phyloP scores from a whole-genome alignment of 495 filamentous ascomycete genomes.

The Chaetomidium leptoderma region DNA sequence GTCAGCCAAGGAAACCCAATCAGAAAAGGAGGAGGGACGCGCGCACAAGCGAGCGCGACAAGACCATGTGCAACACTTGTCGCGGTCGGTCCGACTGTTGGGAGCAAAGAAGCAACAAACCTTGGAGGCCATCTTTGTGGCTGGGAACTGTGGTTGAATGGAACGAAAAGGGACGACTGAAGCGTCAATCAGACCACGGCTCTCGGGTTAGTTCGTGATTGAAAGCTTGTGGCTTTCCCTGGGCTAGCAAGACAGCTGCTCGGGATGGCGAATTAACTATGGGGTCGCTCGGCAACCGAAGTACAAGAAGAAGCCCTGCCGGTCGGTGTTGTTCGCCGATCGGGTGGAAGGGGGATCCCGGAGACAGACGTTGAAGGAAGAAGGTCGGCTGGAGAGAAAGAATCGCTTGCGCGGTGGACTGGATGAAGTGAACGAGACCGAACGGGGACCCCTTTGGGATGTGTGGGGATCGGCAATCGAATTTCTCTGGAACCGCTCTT shows the following conservation, averaged over 20 bases:
- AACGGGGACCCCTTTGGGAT: conserved; percentile 7
- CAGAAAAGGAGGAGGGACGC: neutral
- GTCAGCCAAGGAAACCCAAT: conserved; percentile 15
- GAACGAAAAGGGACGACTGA: neutral
- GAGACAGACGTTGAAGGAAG: neutral
- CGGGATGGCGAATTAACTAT: conserved; percentile 10
- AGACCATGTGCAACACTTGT: neutral
- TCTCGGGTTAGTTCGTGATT: neutral
- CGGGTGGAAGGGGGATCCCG: conserved; percentile 13
- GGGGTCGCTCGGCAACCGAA: conserved; percentile 13
- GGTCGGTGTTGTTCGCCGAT: conserved; percentile 9
- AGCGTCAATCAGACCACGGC: neutral
- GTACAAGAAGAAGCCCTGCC: neutral
- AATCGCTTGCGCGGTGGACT: neutral
- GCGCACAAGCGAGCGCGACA: conserved; percentile 1
- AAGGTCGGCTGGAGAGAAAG: conserved; percentile 5
- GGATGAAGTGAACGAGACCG: neutral
- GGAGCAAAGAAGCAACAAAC: conserved; percentile 6
- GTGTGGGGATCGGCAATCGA: conserved; percentile 20
- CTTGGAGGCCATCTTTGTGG: conserved; percentile 22
- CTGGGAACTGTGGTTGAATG: conserved; percentile 1
- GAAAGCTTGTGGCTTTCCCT: conserved; percentile 1
- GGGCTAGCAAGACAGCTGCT: neutral
- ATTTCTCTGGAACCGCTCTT: conserved; percentile 12
- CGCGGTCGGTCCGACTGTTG: neutral